Conservation (phyloP, 164 flowering plant species). For the Tetracentron sinense region DNA sequence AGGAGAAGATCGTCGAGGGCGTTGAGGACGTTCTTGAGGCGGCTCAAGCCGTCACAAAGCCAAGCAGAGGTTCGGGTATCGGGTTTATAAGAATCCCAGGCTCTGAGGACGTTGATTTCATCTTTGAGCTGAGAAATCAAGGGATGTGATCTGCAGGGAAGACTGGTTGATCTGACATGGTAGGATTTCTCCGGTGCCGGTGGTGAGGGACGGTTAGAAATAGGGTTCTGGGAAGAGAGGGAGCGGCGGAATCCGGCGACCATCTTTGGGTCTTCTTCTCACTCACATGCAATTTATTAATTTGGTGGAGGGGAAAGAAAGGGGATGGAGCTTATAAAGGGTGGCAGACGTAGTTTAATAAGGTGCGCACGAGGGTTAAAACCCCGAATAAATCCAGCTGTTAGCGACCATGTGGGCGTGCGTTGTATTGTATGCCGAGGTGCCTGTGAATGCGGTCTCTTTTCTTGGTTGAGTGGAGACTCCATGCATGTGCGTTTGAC, state of each 20-base stretch:
- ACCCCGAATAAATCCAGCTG: slow-evolving; percentile 22
- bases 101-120: slow-evolving; percentile 36
- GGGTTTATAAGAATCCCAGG: slow-evolving; percentile 33
- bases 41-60: slow-evolving; percentile 42
- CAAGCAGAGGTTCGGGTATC: slow-evolving; percentile 32
- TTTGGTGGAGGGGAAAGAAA: background rate
- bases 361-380: slow-evolving; percentile 13
- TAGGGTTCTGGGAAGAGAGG: slow-evolving; percentile 59
- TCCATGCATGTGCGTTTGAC: slow-evolving; percentile 25
- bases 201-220: slow-evolving; percentile 30
- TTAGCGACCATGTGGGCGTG: slow-evolving; percentile 12
- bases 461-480: slow-evolving; percentile 26
- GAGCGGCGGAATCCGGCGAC: slow-evolving; percentile 60
- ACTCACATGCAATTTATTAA: background rate
- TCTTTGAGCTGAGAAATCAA: slow-evolving; percentile 57
- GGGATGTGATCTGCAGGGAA: slow-evolving; percentile 77
- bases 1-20: slow-evolving; percentile 46
- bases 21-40: slow-evolving; percentile 37
- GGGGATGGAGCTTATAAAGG: slow-evolving; percentile 9
- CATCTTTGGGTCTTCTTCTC: slow-evolving; percentile 25
- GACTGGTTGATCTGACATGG: slow-evolving; percentile 72
- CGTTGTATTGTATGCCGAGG: slow-evolving; percentile 12
- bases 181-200: slow-evolving; percentile 31
- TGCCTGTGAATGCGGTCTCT: slow-evolving; percentile 17
- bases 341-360: background rate